Evolutionary conservation across 768 basidiomycete genomes (phyloP).

Genomic region (Rossbeevera mucosa): DNA sequence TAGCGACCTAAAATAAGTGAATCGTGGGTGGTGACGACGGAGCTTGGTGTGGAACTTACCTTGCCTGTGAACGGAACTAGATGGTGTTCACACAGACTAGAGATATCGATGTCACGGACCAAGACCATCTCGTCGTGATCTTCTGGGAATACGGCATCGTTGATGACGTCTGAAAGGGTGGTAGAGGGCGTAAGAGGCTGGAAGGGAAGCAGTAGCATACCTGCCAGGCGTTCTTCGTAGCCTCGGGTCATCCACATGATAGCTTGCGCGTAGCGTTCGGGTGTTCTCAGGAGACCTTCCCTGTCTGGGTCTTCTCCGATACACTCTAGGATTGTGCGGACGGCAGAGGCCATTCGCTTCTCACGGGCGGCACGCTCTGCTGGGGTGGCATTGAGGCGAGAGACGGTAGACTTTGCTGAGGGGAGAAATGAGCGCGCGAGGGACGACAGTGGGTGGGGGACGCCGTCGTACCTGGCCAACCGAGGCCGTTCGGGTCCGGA

Average conservation of each 20-base stretch:
- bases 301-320: conserved; percentile 98
- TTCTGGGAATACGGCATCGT: conserved; percentile 96
- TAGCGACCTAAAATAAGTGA: conserved; percentile 67
- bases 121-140: conserved; percentile 99
- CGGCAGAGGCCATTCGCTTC: conserved; percentile 72
- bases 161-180: conserved; percentile 77
- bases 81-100: conserved; percentile 97
- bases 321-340: conserved; percentile 90
- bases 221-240: conserved; percentile 91
- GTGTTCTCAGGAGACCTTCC: conserved; percentile 88
- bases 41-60: conserved; percentile 42
- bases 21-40: conserved; percentile 19
- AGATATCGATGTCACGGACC: conserved; percentile 95
- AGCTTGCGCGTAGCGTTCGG: conserved; percentile 94
- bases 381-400: conserved; percentile 75
- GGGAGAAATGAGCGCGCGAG: conserved; percentile 11
- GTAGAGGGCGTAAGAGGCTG: conserved; percentile 11
- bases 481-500: conserved; percentile 67
- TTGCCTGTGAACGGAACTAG: conserved; percentile 97
- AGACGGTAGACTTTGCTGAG: conserved; percentile 84
- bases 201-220: conserved; percentile 39
- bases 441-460: neutral
- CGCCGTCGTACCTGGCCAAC: conserved; percentile 86
- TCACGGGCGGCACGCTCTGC: conserved; percentile 70
- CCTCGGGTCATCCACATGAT: conserved; percentile 99